Percentiles rank a stretch among this genome's conserved stretches.
Evolutionary conservation across 805 yeast genomes (phyloP).

Genomic region (Hanseniaspora vineae): DNA sequence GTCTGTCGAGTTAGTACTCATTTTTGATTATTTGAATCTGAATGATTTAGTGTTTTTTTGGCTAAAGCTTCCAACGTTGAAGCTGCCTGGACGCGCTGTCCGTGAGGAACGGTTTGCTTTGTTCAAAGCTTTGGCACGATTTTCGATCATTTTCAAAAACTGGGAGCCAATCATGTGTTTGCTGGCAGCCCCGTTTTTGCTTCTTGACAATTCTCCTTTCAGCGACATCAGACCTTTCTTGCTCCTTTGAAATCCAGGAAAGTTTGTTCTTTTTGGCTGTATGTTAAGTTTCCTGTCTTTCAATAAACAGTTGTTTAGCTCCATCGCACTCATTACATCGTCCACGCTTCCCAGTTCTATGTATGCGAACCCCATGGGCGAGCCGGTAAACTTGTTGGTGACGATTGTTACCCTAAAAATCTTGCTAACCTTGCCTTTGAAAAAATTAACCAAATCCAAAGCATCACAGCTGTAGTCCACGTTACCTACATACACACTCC

Average conservation of each 20-base stretch:
- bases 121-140: too few relatives aligned
- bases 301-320: conserved; percentile 51
- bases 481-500: conserved; percentile 72
- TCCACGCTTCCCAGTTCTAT: conserved; percentile 64
- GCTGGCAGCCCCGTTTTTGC: too few relatives aligned
- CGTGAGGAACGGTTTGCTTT: too few relatives aligned
- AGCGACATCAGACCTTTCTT: conserved; percentile 40
- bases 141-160: too few relatives aligned
- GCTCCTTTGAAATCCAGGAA: conserved; percentile 49
- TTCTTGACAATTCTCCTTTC: conserved; percentile 22
- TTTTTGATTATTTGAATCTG: background rate
- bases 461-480: conserved; percentile 74
- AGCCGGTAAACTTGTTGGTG: conserved; percentile 61
- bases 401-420: conserved; percentile 72
- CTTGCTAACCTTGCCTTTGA: conserved; percentile 47
- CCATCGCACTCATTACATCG: conserved; percentile 53
- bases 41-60: background rate
- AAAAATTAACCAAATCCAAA: conserved; percentile 64
- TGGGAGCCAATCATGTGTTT: too few relatives aligned
- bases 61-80: conserved; percentile 22
- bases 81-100: conserved; percentile 16
- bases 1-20: too few relatives aligned
- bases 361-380: conserved; percentile 80
- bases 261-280: conserved; percentile 63
- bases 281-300: conserved; percentile 65